phyloP scores from a whole-genome alignment of 139 green algal genomes.

The Coelastrella sp. region DNA sequence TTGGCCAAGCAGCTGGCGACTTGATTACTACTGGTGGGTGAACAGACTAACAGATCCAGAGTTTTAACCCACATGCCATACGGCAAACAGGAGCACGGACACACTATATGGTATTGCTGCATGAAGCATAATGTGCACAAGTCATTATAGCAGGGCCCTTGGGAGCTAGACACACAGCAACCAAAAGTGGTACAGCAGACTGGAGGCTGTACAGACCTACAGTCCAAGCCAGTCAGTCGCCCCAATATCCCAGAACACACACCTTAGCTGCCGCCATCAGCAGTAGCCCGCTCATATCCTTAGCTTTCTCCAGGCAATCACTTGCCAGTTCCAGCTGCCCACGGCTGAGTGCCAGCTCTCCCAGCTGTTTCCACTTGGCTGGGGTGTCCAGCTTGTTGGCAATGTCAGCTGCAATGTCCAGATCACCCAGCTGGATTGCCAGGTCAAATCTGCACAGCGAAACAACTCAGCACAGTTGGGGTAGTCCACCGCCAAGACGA shows the following conservation, averaged over 20 bases:
- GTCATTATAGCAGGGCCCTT: no score
- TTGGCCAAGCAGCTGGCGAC: background rate
- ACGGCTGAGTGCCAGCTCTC: conserved; percentile 53
- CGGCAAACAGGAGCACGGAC: no score
- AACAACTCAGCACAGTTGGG: background rate
- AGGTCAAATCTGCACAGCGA: conserved; percentile 61
- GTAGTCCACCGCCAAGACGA: no score
- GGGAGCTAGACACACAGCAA: no score
- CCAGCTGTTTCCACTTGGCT: conserved; percentile 96
- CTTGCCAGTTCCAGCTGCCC: conserved; percentile 80
- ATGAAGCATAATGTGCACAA: no score
- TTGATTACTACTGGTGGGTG: background rate
- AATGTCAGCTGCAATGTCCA: conserved; percentile 87
- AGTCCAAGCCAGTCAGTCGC: no score
- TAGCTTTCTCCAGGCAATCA: conserved; percentile 80
- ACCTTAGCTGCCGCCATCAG: conserved; percentile 80
- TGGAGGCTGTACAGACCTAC: no score
- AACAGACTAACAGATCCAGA: no score
- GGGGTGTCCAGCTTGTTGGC: conserved; percentile 81
- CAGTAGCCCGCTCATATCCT: conserved; percentile 92
- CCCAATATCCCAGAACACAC: background rate
- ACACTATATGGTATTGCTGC: no score
- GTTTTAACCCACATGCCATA: no score
- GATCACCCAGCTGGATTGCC: conserved; percentile 88
- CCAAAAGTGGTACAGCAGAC: no score